Percentiles rank a stretch among this genome's conserved stretches.
Evolutionary conservation across 768 basidiomycete genomes (phyloP).

Genomic region (Rhizopogon sp.): DNA sequence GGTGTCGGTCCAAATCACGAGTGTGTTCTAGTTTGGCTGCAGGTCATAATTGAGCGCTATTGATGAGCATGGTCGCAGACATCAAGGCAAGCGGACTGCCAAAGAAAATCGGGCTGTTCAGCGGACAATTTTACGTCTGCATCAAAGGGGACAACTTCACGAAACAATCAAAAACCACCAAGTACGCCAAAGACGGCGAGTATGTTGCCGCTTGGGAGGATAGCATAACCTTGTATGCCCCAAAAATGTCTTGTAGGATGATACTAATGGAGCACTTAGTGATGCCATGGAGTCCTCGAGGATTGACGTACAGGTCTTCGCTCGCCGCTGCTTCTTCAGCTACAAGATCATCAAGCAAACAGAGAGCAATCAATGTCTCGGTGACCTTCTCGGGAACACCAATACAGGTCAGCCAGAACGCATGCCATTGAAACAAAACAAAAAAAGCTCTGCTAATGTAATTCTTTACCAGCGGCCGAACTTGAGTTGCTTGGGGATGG

Average conservation of each 20-base stretch:
- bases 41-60: background rate
- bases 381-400: constrained; percentile 26
- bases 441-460: background rate
- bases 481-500: constrained; percentile 28
- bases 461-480: constrained; percentile 16
- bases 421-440: constrained; percentile 1
- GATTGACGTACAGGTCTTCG: constrained; percentile 29
- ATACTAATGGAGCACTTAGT: constrained; percentile 5
- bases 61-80: constrained; percentile 9
- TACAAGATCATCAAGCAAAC: constrained; percentile 30
- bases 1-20: constrained; percentile 24
- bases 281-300: constrained; percentile 26
- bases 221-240: constrained; percentile 20
- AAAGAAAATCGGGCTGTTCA: constrained; percentile 25
- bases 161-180: constrained; percentile 22
- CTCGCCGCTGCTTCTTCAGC: constrained; percentile 25
- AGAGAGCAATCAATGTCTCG: constrained; percentile 27
- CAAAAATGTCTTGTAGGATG: background rate
- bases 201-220: constrained; percentile 26
- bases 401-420: constrained; percentile 19
- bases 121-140: constrained; percentile 22
- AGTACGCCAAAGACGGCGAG: constrained; percentile 15
- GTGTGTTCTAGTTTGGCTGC: constrained; percentile 1
- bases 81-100: constrained; percentile 31
- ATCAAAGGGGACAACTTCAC: constrained; percentile 23